phyloP scores from a whole-genome alignment of 768 basidiomycete genomes.

The Grammothele lineata region DNA sequence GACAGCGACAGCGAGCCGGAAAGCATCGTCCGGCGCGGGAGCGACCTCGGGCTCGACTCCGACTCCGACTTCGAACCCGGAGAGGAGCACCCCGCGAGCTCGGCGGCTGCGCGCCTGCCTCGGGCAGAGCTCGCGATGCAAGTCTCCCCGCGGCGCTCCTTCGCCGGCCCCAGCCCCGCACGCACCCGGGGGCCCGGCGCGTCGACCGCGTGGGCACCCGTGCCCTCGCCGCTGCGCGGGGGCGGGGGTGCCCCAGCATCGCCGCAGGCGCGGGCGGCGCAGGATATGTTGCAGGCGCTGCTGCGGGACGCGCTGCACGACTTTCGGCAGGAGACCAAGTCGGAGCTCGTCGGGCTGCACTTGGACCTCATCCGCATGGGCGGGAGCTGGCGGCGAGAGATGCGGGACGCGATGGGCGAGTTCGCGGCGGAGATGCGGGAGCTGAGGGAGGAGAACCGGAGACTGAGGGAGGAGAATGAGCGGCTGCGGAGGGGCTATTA shows the following conservation, averaged over 20 bases:
- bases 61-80: slow-evolving; percentile 19
- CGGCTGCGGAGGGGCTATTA: slow-evolving; percentile 39
- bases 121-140: slow-evolving; percentile 17
- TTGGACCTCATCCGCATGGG: slow-evolving; percentile 72
- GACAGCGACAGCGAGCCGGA: slow-evolving; percentile 17
- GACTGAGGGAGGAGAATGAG: slow-evolving; percentile 65
- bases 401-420: slow-evolving; percentile 58
- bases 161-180: slow-evolving; percentile 19
- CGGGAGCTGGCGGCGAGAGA: slow-evolving; percentile 60
- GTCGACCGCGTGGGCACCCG: slow-evolving; percentile 13
- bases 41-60: no score
- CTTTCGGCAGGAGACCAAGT: slow-evolving; percentile 61
- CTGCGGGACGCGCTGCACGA: slow-evolving; percentile 73
- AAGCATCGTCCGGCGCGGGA: slow-evolving; percentile 1
- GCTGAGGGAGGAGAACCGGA: slow-evolving; percentile 43
- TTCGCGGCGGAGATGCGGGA: slow-evolving; percentile 51
- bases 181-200: neutral
- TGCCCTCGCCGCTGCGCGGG: slow-evolving; percentile 26
- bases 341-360: slow-evolving; percentile 74
- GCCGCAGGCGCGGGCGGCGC: slow-evolving; percentile 37
- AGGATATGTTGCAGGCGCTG: slow-evolving; percentile 60
- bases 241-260: slow-evolving; percentile 37
- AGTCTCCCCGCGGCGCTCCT: slow-evolving; percentile 32
- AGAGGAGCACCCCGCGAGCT: no score
- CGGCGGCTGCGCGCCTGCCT: neutral